Conservation (phyloP, 352 stramenopile species). For the Globisporangium sylvaticum region DNA sequence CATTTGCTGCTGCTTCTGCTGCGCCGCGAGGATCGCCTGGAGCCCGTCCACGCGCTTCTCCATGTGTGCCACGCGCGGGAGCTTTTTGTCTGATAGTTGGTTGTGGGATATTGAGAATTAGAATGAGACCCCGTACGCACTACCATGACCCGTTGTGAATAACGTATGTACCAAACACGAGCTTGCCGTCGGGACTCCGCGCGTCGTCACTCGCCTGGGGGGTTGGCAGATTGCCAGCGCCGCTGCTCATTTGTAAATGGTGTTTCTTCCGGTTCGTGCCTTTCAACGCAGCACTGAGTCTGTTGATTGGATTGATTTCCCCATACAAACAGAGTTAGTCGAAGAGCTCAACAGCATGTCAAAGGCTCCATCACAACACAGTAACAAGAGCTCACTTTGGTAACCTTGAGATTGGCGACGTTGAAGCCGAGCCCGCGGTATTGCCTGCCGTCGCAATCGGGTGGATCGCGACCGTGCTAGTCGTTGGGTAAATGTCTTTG, state of each 20-base stretch:
- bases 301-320: neutral
- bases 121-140: neutral
- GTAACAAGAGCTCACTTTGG: constrained; percentile 35
- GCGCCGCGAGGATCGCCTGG: constrained; percentile 33
- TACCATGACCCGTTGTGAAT: neutral
- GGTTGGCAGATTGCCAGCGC: constrained; percentile 21
- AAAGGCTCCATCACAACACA: too few species aligned
- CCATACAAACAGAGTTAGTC: neutral
- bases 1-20: constrained; percentile 58
- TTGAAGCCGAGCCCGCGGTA: constrained; percentile 13
- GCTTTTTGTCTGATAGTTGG: constrained; percentile 45
- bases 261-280: constrained; percentile 40
- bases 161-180: constrained; percentile 46
- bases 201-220: constrained; percentile 21
- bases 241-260: constrained; percentile 27
- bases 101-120: neutral
- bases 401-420: constrained; percentile 24
- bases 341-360: neutral
- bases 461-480: constrained; percentile 20
- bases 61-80: constrained; percentile 67
- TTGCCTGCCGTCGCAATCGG: constrained; percentile 30
- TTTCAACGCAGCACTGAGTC: constrained; percentile 16
- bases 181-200: constrained; percentile 53
- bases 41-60: constrained; percentile 50
- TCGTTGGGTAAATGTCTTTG: constrained; percentile 26